Percentiles rank a stretch among this genome's conserved stretches.
Evolutionary conservation across 179 eudicot genomes (phyloP).

Genomic region (Sideroxylon spinosum): DNA sequence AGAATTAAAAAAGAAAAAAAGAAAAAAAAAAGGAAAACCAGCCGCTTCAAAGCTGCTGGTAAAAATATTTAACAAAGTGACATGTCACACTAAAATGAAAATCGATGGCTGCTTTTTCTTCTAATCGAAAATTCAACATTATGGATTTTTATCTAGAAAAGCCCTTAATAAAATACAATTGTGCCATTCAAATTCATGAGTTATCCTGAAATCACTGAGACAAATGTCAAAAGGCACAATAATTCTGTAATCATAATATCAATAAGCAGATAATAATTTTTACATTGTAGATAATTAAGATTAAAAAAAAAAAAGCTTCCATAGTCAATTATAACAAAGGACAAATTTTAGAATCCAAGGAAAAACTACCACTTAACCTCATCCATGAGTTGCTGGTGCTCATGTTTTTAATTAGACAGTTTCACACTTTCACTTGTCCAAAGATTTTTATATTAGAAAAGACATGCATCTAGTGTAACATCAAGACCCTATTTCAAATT

Average conservation of each 20-base stretch:
- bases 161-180: not conserved
- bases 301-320: not conserved
- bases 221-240: not conserved
- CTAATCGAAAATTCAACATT: not conserved
- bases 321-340: not conserved
- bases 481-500: not conserved
- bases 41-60: not conserved
- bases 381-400: not conserved
- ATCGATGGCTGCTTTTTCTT: not conserved
- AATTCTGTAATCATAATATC: not conserved
- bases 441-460: not conserved
- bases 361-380: not conserved
- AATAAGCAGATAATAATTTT: not conserved
- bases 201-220: not conserved
- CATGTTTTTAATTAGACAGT: not conserved
- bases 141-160: not conserved
- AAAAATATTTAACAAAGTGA: not conserved
- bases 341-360: not conserved
- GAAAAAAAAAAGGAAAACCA: not conserved
- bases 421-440: not conserved
- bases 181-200: not conserved
- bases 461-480: not conserved
- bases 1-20: not conserved
- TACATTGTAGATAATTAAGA: not conserved
- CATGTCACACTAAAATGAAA: not conserved